These are phyloP conservation scores for Psilocybe mexicana DNA, from an alignment of 1,284 basidiomycete species.

Conservation along the genomic window DNA sequence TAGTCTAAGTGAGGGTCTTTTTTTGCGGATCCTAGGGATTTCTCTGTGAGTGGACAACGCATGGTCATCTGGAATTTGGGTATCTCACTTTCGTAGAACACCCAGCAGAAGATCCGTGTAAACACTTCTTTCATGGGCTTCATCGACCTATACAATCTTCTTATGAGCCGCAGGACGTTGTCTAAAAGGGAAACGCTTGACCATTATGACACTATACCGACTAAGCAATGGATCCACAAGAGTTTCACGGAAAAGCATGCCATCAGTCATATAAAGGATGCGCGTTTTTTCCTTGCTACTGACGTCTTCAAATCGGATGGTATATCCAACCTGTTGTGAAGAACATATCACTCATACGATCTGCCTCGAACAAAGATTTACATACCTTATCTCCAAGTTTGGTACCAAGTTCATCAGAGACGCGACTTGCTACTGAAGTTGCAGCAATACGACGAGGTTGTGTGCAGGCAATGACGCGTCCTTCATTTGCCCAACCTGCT, in stretches of 20 bases:
- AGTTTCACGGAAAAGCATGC: constrained; percentile 95
- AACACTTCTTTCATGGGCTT: constrained; percentile 94
- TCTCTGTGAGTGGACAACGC: constrained; percentile 19
- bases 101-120: constrained; percentile 95
- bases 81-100: constrained; percentile 80
- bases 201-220: constrained; percentile 95
- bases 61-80: constrained; percentile 22
- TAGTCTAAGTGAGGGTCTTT: constrained; percentile 85
- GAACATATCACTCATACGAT: constrained; percentile 2
- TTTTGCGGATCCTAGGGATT: constrained; percentile 73
- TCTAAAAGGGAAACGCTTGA: constrained; percentile 35
- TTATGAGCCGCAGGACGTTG: constrained; percentile 8
- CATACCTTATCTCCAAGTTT: constrained; percentile 88
- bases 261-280: constrained; percentile 98
- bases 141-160: constrained; percentile 71
- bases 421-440: constrained; percentile 89
- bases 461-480: constrained; percentile 85
- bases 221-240: constrained; percentile 87
- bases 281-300: constrained; percentile 79
- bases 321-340: constrained; percentile 84
- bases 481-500: constrained; percentile 83
- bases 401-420: constrained; percentile 87
- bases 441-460: constrained; percentile 96
- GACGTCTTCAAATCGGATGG: constrained; percentile 96
- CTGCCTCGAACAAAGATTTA: neutral